These are phyloP conservation scores for Pseudozyma thailandica DNA, from an alignment of 1,284 basidiomycete species.

Conservation along the genomic window DNA sequence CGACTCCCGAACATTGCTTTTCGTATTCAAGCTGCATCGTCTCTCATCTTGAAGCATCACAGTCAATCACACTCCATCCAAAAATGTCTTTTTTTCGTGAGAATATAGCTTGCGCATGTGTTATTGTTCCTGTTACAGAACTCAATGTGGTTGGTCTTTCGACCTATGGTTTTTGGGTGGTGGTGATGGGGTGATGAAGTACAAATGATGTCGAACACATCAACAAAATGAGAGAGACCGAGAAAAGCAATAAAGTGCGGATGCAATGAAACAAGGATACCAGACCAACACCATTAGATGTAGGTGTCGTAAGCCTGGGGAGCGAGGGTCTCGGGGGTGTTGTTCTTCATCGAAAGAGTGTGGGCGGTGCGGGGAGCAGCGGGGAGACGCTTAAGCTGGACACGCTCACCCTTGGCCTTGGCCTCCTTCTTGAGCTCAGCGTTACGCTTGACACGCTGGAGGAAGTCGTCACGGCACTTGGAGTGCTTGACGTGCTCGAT, in stretches of 20 bases:
- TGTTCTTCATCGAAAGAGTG: slow-evolving; percentile 79
- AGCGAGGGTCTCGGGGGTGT: slow-evolving; percentile 90
- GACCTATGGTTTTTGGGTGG: slow-evolving; percentile 30
- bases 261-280: slow-evolving; percentile 7
- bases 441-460: slow-evolving; percentile 95
- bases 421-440: slow-evolving; percentile 85
- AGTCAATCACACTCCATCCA: not conserved
- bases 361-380: slow-evolving; percentile 83
- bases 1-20: no score
- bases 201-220: slow-evolving; percentile 27
- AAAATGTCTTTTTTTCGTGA: slow-evolving; percentile 11
- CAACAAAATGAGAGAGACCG: slow-evolving; percentile 13
- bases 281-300: slow-evolving; percentile 57
- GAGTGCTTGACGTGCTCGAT: slow-evolving; percentile 98
- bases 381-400: slow-evolving; percentile 87
- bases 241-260: slow-evolving; percentile 15
- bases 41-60: not conserved
- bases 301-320: slow-evolving; percentile 78
- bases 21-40: no score
- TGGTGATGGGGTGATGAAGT: slow-evolving; percentile 12
- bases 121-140: slow-evolving; percentile 12
- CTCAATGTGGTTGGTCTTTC: slow-evolving; percentile 16
- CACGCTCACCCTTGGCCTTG: slow-evolving; percentile 75
- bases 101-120: slow-evolving; percentile 40
- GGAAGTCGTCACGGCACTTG: slow-evolving; percentile 97